Base-by-base conservation (phyloP, 1,284 basidiomycete species). In the Cutaneotrichosporon cutaneum region DNA sequence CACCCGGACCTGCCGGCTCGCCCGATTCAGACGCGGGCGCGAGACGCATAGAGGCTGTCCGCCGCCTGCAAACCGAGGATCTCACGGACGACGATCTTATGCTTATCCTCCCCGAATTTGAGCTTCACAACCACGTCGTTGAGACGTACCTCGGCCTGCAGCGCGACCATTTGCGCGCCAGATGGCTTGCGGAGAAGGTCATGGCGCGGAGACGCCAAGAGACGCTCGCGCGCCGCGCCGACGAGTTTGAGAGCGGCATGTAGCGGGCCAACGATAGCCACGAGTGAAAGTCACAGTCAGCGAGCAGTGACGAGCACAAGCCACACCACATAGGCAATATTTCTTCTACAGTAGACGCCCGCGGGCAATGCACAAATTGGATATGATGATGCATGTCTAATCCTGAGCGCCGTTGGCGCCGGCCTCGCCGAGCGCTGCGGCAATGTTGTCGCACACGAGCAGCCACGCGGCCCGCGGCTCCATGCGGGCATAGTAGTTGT, bases 371-470 rank as follows among this genome's bases (percentile, higher is more conserved):
- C 27, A 48, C 45, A 42, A n/a, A 42, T 42, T 42, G 16, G 39
- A n/a, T 42, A 42, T 42, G 13, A 39, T 22, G 45, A 9, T 48
- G 45, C 45, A 48, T 48, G 45, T 18, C 4, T 13, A 13, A 48
- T 48, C 22, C 22, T 26, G 13, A 48, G 13, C 45, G 11, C 68
- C 70, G 53, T 70, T 72, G 21, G 65, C 39, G 13, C 71, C 72
- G 11, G 30, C n/a, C 59, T 72, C 73, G 21, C 73, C 73, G 32
- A 74, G 52, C 0, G 68, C 67, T 3, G 66, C 56, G 3, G 71
- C 62, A 44, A 78, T 76, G 59, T 78, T 75, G 18, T 78, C 76
- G 57, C 70, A 72, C n/a, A 77, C 73, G 68, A 78, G 75, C 45
- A 75, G 62, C 54, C 72, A 66, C 9, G 76, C 76, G 4, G 61